These are phyloP conservation scores for Obelidium mucronatum DNA, from an alignment of 192 early-diverging fungal species.

Conservation along the genomic window DNA sequence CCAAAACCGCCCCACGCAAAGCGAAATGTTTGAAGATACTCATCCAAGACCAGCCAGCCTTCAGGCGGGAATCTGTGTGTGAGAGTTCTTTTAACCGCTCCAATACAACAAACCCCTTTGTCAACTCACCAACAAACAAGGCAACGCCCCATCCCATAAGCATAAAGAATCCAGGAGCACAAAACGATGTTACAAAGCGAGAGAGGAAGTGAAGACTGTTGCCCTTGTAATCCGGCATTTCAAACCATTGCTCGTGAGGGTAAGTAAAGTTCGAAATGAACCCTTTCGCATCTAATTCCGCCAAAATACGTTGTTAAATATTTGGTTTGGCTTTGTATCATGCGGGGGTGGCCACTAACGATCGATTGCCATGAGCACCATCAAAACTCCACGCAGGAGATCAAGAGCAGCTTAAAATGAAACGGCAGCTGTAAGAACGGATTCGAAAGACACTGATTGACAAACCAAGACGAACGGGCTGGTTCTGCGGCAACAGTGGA, in stretches of 20 bases:
- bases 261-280: conserved; percentile 39
- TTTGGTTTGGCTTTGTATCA: not conserved
- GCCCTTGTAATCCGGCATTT: conserved; percentile 47
- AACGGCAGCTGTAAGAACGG: too few relatives aligned
- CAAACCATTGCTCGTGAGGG: conserved; percentile 51
- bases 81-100: not conserved
- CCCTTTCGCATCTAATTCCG: conserved; percentile 11
- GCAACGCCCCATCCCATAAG: conserved; percentile 51
- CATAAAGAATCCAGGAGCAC: conserved; percentile 53
- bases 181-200: conserved; percentile 44
- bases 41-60: conserved; percentile 39
- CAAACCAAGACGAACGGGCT: too few relatives aligned
- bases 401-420: conserved; percentile 27
- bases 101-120: not conserved
- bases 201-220: conserved; percentile 38
- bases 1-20: conserved; percentile 41
- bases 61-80: conserved; percentile 21
- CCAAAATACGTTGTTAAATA: not conserved
- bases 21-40: conserved; percentile 47
- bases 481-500: too few relatives aligned
- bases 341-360: not conserved
- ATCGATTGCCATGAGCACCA: conserved; percentile 31
- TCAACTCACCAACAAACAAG: conserved; percentile 35
- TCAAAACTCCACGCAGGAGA: conserved; percentile 20
- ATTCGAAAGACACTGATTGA: too few relatives aligned